Conservation (phyloP, 345 rosid genomes). For the Citrus unshiu region DNA sequence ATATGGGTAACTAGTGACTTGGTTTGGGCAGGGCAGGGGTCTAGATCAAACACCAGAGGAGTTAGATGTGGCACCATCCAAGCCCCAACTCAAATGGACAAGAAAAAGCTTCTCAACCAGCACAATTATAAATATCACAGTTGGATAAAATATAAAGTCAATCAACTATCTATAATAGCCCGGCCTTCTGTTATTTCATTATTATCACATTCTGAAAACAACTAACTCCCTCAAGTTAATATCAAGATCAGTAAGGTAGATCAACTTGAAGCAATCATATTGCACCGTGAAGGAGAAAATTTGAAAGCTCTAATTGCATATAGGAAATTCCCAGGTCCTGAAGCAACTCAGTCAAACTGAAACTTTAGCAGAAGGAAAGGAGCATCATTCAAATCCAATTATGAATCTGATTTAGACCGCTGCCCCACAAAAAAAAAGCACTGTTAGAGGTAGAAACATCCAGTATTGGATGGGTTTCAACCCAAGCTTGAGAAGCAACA, state of each 20-base stretch:
- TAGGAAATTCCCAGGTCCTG: not conserved
- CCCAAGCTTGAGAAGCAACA: not conserved
- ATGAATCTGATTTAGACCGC: too few relatives aligned
- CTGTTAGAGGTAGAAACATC: not conserved
- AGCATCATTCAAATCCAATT: not conserved
- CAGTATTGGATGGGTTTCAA: not conserved
- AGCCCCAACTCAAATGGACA: too few relatives aligned
- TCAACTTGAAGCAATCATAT: not conserved
- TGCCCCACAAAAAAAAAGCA: too few relatives aligned
- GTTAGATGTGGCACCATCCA: too few relatives aligned
- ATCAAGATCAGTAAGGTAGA: not conserved
- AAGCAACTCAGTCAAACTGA: not conserved
- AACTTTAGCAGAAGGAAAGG: not conserved
- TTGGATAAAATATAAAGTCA: too few relatives aligned
- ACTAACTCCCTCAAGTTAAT: not conserved
- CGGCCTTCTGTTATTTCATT: not conserved
- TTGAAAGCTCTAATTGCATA: not conserved
- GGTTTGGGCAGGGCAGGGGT: too few relatives aligned
- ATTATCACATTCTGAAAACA: not conserved
- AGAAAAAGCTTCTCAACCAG: too few relatives aligned
- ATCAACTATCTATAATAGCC: too few relatives aligned
- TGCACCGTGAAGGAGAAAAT: not conserved
- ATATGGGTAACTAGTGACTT: too few relatives aligned
- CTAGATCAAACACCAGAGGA: too few relatives aligned
- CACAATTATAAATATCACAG: too few relatives aligned